Base-by-base conservation (phyloP, 2,329 filamentous ascomycete genomes). In the Paracorniculantispora psalliotae region DNA sequence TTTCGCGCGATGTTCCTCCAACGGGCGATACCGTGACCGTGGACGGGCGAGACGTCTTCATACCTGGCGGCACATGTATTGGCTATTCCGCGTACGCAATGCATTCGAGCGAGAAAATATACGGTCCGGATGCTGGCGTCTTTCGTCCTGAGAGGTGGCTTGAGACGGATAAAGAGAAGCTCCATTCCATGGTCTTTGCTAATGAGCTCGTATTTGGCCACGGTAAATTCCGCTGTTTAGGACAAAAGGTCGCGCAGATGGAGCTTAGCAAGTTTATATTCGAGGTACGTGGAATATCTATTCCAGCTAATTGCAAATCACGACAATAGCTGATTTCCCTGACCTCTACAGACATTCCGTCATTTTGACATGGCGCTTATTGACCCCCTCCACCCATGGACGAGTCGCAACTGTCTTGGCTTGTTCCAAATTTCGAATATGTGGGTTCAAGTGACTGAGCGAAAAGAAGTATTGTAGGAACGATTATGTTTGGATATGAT, bases 171-270 rank as follows among this genome's bases (percentile, higher is more conserved):
- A 54, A 59, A 1, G 67, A 68, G 37, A 63, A 62, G 25, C 54
- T 64, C 26, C 64, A 63, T 8, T 25, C 41, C n/a, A 70, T 67
- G 66, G 65, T 69, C 59, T 65, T 63, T 33, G 65, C 66, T 4
- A 53, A 69, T 23, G 70, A 72, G 21, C 52, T 71, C n/a, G 62
- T 70, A 1, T 72, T 72, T 61, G 66, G 69, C 2, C 68, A 68
- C 44, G 71, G 72, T 1, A 62, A 64, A 35, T 71, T 67, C 55
- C 62, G 63, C 37, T 72, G 71, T 52, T 54, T 71, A 9, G 71
- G 71, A 1, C 67, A 68, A 53, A 66, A 65, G n/a, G 63, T 71
- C 28, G 69, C 70, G 2, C 51, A 65, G 28, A 66, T 73, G 63
- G 68, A 72, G 59, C 52, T 70, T 26, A 65, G 58, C 35, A 60